Evolutionary conservation across 805 yeast species (phyloP), one percentile per base, ranked within the genome.

Genomic region (Candida stauntonica): DNA sequence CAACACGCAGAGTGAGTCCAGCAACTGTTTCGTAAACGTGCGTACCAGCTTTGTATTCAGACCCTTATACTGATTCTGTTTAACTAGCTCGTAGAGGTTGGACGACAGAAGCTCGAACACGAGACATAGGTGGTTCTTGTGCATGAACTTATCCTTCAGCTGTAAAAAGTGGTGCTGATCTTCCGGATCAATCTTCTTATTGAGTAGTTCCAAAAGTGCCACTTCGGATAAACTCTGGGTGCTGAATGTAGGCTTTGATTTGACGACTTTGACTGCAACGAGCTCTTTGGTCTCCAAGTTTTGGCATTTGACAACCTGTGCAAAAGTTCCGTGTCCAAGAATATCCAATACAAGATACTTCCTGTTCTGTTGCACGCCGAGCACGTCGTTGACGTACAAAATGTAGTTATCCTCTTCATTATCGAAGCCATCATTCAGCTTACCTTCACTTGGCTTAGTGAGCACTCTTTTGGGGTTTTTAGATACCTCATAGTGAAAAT

Each of bases 241-340:
- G 59, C 88, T 69, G 55, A 83, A 89, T 8, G 94, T 96, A 5
- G 95, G 86, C 56, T 84, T 84, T 26, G 95, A 83, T 59, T 91
- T 93, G 42, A 93, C 86, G 31, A 93, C 94, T 62, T 93, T 93
- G 26, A 93, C 94, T 1, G 99, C 99, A 18, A 89, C 86, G 16
- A 91, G 76, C 45, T 86, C 91, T 56, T 87, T 93, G 1, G 59
- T 56, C 33, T 61, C 63, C 45, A 68, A 47, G 51, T 79, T 75
- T 58, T 86, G 95, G 63, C 97, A 91, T 63, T 91, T 93, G 29
- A 89, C 94, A 33, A 93, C 99, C 64, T 93, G 98, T 8, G 99
- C 99, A 69, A 93, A 93, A 1, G 99, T 89, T 3, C 99, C 99
- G 45, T 89, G 91, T 1, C 99, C 99, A 29, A 93, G 63, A 13